phyloP scores from a whole-genome alignment of 2,329 filamentous ascomycete species.

The Aureobasidium sp. region DNA sequence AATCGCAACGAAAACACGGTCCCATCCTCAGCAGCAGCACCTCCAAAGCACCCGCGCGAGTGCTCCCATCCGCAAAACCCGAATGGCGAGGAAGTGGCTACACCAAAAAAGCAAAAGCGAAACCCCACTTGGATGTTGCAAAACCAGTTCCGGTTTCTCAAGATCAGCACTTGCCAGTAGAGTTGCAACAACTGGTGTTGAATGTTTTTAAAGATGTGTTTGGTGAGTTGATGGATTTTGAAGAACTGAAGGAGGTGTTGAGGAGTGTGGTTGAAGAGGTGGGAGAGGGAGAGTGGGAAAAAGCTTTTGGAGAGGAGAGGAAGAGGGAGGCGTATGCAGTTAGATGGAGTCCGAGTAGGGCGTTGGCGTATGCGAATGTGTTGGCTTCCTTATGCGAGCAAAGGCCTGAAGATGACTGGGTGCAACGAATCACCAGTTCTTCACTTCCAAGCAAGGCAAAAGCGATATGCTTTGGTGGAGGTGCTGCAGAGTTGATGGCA shows the following conservation, averaged over 20 bases:
- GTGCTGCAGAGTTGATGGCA: constrained; percentile 6
- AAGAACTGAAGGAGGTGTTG: not conserved
- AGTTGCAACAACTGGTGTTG: constrained; percentile 5
- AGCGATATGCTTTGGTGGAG: not conserved
- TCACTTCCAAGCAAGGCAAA: not conserved
- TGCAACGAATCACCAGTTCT: not conserved
- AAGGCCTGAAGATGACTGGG: not conserved
- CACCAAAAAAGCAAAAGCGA: not conserved
- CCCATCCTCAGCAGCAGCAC: not conserved
- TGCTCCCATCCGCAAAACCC: not conserved
- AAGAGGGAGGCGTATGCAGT: not conserved
- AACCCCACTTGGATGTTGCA: not conserved
- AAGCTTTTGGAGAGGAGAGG: not conserved
- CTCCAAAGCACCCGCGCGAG: not conserved
- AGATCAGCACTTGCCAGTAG: not conserved
- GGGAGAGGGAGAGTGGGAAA: not conserved
- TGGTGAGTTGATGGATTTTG: not conserved
- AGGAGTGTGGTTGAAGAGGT: not conserved
- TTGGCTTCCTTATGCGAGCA: not conserved
- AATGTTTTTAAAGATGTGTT: constrained; percentile 5
- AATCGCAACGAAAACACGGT: constrained; percentile 9
- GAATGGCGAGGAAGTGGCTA: constrained; percentile 9
- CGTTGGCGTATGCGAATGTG: constrained; percentile 10
- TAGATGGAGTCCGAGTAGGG: constrained; percentile 5
- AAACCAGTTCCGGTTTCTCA: not conserved